phyloP scores from a whole-genome alignment of 2,329 filamentous ascomycete genomes.

The Ampelomyces quisqualis region DNA sequence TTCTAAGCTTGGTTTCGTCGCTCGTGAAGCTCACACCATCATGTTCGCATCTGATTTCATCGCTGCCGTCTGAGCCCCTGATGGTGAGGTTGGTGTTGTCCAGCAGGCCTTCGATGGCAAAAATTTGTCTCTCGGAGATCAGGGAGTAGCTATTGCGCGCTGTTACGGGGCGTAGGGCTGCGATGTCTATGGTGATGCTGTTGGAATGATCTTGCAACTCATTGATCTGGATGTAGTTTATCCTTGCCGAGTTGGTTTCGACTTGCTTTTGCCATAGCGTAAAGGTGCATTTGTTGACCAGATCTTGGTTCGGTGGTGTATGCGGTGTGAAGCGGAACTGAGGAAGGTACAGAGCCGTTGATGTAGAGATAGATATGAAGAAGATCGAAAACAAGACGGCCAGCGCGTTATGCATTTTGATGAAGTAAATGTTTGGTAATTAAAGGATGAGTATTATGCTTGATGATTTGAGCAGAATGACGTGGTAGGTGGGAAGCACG shows the following conservation, averaged over 20 bases:
- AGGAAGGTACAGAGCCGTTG: neutral
- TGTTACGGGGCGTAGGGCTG: conserved; percentile 8
- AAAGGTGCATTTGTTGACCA: conserved; percentile 18
- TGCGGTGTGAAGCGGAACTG: conserved; percentile 1
- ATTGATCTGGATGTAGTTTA: conserved; percentile 19
- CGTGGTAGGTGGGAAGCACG: neutral
- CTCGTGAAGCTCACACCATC: conserved; percentile 5
- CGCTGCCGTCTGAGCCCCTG: conserved; percentile 2
- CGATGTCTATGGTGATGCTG: conserved; percentile 14
- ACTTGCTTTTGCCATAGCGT: conserved; percentile 19
- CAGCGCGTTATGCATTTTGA: conserved; percentile 14
- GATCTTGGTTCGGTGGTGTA: neutral
- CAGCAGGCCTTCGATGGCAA: conserved; percentile 15
- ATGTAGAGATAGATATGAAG: conserved; percentile 1
- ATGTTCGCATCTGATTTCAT: conserved; percentile 12
- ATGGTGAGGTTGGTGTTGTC: conserved; percentile 11
- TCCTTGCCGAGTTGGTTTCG: neutral
- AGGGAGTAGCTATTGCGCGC: conserved; percentile 16
- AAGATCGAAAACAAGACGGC: conserved; percentile 7
- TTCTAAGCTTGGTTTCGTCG: neutral
- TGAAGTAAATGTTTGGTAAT: too few relatives aligned
- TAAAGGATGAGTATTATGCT: neutral
- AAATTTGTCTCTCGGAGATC: conserved; percentile 5
- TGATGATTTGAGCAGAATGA: neutral
- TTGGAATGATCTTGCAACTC: conserved; percentile 15